Evolutionary conservation across 768 basidiomycete species (phyloP).

Genomic region (Saitozyma podzolica): DNA sequence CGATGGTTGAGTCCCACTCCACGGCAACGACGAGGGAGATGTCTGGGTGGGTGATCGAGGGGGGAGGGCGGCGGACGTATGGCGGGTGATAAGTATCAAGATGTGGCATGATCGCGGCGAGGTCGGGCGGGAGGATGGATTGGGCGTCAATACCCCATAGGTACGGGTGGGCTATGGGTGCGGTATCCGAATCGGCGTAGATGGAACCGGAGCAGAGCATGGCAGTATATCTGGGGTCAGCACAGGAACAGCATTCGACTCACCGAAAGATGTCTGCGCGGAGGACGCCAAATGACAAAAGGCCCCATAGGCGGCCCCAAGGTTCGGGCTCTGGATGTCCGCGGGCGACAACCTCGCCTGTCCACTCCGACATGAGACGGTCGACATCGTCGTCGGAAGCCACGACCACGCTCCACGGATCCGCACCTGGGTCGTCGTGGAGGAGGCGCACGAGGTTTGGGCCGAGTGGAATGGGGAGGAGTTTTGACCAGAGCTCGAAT

Average conservation of each 20-base stretch:
- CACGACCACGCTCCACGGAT: conserved; percentile 16
- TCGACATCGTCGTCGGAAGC: conserved; percentile 22
- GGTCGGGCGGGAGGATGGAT: conserved; percentile 14
- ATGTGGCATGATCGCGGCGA: conserved; percentile 9
- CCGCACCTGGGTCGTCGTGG: conserved; percentile 10
- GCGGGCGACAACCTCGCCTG: conserved; percentile 8
- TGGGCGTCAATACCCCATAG: conserved; percentile 21
- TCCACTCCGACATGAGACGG: conserved; percentile 21
- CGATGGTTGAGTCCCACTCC: conserved; percentile 26
- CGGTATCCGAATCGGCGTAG: conserved; percentile 24
- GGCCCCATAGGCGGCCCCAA: conserved; percentile 20
- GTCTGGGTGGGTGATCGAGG: conserved; percentile 18
- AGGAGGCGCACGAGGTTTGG: conserved; percentile 3
- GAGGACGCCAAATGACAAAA: conserved; percentile 16
- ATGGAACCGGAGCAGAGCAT: conserved; percentile 20
- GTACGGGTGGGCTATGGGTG: conserved; percentile 29
- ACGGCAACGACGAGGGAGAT: conserved; percentile 25
- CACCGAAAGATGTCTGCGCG: conserved; percentile 23
- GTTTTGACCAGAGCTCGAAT: conserved; percentile 17
- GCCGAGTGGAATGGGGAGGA: conserved; percentile 17
- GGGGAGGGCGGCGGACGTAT: not conserved
- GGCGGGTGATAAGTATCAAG: conserved; percentile 2
- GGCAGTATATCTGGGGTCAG: conserved; percentile 14
- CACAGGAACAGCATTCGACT: not conserved
- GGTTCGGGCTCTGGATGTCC: conserved; percentile 5